Conservation (phyloP, 805 yeast species). For the Dipodascopsis tothii region DNA sequence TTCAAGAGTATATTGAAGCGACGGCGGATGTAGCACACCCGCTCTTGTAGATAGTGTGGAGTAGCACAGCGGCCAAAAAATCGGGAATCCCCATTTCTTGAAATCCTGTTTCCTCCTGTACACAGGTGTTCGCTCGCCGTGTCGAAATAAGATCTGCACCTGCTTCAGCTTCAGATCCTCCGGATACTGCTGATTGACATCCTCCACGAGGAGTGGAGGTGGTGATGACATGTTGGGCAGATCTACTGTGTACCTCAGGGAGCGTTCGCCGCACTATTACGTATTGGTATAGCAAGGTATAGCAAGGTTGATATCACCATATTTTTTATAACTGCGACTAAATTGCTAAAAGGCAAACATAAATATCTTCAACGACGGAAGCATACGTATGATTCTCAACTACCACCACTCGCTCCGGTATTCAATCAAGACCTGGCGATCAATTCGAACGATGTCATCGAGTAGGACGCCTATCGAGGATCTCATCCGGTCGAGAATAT, state of each 20-base stretch:
- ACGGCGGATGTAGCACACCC: constrained; percentile 5
- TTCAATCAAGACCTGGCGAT: too few relatives aligned
- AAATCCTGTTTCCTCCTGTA: constrained; percentile 15
- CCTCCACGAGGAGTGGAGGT: too few relatives aligned
- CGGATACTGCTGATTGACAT: constrained; percentile 11
- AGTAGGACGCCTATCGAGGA: constrained; percentile 14
- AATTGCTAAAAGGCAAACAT: too few relatives aligned
- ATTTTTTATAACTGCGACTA: too few relatives aligned
- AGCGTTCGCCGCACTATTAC: too few relatives aligned
- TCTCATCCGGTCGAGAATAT: constrained; percentile 8
- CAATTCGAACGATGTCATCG: background rate
- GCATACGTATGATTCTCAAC: too few relatives aligned
- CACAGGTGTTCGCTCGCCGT: constrained; percentile 21
- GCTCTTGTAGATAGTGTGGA: constrained; percentile 15
- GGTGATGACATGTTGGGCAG: too few relatives aligned
- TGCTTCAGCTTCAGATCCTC: constrained; percentile 8
- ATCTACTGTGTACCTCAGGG: too few relatives aligned
- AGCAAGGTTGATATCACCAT: too few relatives aligned
- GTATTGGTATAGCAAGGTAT: too few relatives aligned
- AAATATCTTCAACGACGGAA: too few relatives aligned
- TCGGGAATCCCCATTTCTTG: constrained; percentile 22
- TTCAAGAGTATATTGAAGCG: constrained; percentile 4
- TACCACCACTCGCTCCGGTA: too few relatives aligned
- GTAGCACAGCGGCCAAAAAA: constrained; percentile 21
- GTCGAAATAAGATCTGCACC: constrained; percentile 20